Evolutionary conservation across 768 basidiomycete species (phyloP).

Genomic region (Rhodosporidiobolus odoratus): DNA sequence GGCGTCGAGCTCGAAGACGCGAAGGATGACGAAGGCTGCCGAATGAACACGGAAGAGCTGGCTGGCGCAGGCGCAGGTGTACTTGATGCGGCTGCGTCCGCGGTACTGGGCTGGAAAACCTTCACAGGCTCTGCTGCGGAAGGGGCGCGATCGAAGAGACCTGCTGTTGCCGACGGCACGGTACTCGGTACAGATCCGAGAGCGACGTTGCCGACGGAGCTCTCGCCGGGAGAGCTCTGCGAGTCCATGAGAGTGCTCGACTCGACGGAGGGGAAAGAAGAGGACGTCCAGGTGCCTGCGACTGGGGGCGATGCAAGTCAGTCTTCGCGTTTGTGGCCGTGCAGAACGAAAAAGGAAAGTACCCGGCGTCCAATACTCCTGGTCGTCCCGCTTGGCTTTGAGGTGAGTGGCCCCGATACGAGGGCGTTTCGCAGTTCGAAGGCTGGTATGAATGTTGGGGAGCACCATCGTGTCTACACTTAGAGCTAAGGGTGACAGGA

Average conservation of each 20-base stretch:
- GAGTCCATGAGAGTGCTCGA: too few species aligned
- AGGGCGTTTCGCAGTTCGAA: too few species aligned
- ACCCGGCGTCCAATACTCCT: constrained; percentile 22
- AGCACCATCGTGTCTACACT: too few species aligned
- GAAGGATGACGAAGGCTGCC: background rate
- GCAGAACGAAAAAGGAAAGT: background rate
- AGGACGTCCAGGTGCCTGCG: too few species aligned
- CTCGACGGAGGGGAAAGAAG: too few species aligned
- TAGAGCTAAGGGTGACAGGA: too few species aligned
- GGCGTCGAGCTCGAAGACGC: background rate
- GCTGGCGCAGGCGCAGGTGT: background rate
- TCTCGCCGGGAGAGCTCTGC: too few species aligned
- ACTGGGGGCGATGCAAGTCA: too few species aligned
- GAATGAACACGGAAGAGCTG: background rate
- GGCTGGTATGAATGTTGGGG: too few species aligned
- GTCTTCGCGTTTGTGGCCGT: too few species aligned
- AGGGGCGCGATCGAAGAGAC: background rate
- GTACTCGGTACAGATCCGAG: background rate
- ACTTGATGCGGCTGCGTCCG: background rate
- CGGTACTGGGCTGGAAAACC: background rate
- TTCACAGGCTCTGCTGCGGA: background rate
- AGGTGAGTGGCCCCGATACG: too few species aligned
- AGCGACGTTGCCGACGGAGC: too few species aligned
- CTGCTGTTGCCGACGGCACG: background rate
- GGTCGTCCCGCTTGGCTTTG: constrained; percentile 1